A percentile compares a stretch with the other conserved stretches of the same genome.
These are phyloP conservation scores for Podaxis sp. DNA, from an alignment of 768 basidiomycete species.

Conservation along the genomic window DNA sequence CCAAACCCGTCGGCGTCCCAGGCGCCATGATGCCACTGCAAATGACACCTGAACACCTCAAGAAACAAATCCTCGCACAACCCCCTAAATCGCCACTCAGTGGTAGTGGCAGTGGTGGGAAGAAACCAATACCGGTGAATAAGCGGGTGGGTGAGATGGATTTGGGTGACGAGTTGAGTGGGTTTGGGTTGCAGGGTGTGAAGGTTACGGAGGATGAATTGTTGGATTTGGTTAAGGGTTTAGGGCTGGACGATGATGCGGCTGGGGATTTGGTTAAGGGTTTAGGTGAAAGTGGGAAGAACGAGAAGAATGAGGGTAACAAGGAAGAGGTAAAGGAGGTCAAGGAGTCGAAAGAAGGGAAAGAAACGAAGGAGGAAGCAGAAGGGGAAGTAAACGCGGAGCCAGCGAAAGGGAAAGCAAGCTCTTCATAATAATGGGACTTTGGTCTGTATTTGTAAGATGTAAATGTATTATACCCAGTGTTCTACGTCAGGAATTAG, in stretches of 20 bases:
- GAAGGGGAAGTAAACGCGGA: conserved; percentile 12
- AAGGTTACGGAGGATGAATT: conserved; percentile 77
- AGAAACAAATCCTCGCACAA: conserved; percentile 50
- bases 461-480: neutral
- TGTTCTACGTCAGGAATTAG: conserved; percentile 41
- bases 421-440: neutral
- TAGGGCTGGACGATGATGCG: conserved; percentile 76
- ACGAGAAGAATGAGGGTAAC: conserved; percentile 11
- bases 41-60: conserved; percentile 78
- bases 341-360: conserved; percentile 8
- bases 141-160: conserved; percentile 59
- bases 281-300: conserved; percentile 31
- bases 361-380: conserved; percentile 10
- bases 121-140: conserved; percentile 44
- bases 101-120: conserved; percentile 29
- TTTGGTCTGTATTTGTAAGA: neutral
- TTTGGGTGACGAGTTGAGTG: conserved; percentile 63
- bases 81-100: conserved; percentile 39
- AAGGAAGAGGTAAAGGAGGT: conserved; percentile 1
- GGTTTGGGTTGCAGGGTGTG: conserved; percentile 73
- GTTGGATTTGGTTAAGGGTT: conserved; percentile 63
- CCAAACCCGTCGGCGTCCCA: conserved; percentile 74
- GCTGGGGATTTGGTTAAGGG: conserved; percentile 74
- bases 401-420: conserved; percentile 13
- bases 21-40: conserved; percentile 72